These are phyloP conservation scores for Fusarium globosum DNA, from an alignment of 2,329 filamentous ascomycete species.

Conservation along the genomic window DNA sequence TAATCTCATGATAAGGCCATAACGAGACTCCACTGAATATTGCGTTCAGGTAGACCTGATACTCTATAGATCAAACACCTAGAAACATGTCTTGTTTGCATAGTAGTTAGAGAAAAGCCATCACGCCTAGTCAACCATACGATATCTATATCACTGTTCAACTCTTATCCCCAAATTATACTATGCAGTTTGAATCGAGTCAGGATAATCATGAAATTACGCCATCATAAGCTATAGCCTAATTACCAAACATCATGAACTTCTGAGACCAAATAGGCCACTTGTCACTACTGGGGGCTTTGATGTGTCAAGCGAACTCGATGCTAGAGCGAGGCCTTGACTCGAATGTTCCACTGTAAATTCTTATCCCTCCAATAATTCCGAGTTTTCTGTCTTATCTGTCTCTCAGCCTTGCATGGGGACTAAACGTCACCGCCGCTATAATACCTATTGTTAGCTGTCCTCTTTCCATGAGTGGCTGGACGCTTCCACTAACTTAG, in stretches of 20 bases:
- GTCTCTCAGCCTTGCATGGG: conserved; percentile 44
- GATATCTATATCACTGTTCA: not conserved
- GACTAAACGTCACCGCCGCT: conserved; percentile 38
- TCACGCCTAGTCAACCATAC: not conserved
- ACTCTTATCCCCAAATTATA: not conserved
- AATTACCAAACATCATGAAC: conserved; percentile 37
- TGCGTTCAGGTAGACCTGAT: not conserved
- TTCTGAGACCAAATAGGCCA: conserved; percentile 31
- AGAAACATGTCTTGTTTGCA: not conserved
- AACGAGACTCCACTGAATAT: not conserved
- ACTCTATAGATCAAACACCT: not conserved
- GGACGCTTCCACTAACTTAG: conserved; percentile 26
- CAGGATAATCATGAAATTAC: conserved; percentile 24
- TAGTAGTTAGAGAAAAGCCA: not conserved
- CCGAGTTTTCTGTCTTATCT: not conserved
- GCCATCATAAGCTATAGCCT: not conserved
- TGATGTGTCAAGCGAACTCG: conserved; percentile 34
- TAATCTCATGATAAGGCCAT: not conserved
- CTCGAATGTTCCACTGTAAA: not conserved
- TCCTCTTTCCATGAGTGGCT: conserved; percentile 50
- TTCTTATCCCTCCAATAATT: conserved; percentile 40
- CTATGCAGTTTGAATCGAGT: not conserved
- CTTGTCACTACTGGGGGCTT: conserved; percentile 27
- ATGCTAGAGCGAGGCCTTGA: conserved; percentile 24
- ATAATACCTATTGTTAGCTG: conserved; percentile 47